These are phyloP conservation scores for Astragalus glycyphyllos DNA, from an alignment of 306 rosid genomes.

Conservation along the genomic window DNA sequence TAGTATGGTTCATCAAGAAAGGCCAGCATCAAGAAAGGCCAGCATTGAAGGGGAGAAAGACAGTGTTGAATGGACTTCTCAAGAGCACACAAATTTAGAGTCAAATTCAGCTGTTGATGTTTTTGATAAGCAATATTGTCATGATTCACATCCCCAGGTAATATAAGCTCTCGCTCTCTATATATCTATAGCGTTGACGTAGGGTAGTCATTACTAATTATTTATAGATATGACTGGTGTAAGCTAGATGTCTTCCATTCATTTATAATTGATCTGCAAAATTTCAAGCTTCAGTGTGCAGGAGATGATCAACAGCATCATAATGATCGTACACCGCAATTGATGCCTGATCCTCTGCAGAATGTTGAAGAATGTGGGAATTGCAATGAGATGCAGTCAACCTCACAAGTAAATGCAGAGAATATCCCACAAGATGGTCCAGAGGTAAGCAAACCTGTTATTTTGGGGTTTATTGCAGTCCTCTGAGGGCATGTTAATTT, in stretches of 20 bases:
- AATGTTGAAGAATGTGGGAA: slow-evolving; percentile 42
- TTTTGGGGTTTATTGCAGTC: slow-evolving; percentile 16
- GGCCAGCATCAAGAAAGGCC: slow-evolving; percentile 36
- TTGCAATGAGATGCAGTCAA: slow-evolving; percentile 39
- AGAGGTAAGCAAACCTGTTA: slow-evolving; percentile 49
- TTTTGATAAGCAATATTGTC: slow-evolving; percentile 42
- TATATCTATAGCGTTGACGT: neutral
- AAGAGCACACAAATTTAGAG: slow-evolving; percentile 40
- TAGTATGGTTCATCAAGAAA: slow-evolving; percentile 37
- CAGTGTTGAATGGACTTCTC: slow-evolving; percentile 40
- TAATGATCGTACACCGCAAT: slow-evolving; percentile 39
- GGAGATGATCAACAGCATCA: slow-evolving; percentile 42
- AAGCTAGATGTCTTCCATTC: neutral
- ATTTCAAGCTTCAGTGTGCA: slow-evolving; percentile 47
- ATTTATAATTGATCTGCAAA: slow-evolving; percentile 23
- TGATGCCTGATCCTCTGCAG: slow-evolving; percentile 46
- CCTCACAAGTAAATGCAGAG: slow-evolving; percentile 46
- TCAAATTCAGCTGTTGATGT: slow-evolving; percentile 24
- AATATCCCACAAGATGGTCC: slow-evolving; percentile 42
- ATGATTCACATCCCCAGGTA: slow-evolving; percentile 57
- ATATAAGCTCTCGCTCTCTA: slow-evolving; percentile 17
- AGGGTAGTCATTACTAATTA: slow-evolving; percentile 15
- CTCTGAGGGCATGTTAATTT: slow-evolving; percentile 13
- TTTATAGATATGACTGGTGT: slow-evolving; percentile 9
- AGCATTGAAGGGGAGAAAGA: slow-evolving; percentile 38